Conservation (phyloP, 352 stramenopile genomes). For the Globisporangium polare region DNA sequence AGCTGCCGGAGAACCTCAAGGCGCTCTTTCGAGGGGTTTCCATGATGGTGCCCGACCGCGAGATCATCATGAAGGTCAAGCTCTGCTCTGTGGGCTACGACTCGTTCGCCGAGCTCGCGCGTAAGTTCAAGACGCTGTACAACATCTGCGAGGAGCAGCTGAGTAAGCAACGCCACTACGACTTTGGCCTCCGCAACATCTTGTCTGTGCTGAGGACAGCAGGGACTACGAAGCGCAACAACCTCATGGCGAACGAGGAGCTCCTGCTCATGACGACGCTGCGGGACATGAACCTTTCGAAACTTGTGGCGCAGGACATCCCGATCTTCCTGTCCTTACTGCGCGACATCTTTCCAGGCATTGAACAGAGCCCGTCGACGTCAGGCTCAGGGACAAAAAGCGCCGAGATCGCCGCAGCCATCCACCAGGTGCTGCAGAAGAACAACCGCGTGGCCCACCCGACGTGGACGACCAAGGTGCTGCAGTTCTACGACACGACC, state of each 20-base stretch:
- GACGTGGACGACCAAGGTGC: constrained; percentile 86
- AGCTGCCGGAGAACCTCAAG: constrained; percentile 91
- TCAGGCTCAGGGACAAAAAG: constrained; percentile 35
- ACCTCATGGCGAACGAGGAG: constrained; percentile 90
- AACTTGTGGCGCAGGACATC: constrained; percentile 90
- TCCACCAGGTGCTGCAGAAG: constrained; percentile 74
- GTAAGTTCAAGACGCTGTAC: constrained; percentile 96
- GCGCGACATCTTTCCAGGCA: constrained; percentile 81
- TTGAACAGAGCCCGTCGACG: constrained; percentile 35
- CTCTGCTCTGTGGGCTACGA: constrained; percentile 92
- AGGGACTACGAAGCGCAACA: constrained; percentile 93
- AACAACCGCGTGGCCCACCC: constrained; percentile 56
- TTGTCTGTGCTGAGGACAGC: constrained; percentile 94
- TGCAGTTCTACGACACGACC: constrained; percentile 92
- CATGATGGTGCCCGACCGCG: constrained; percentile 97
- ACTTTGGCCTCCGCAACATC: constrained; percentile 94
- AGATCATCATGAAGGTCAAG: constrained; percentile 95
- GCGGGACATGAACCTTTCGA: constrained; percentile 92
- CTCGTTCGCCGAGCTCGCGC: constrained; percentile 90
- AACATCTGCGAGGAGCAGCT: constrained; percentile 94
- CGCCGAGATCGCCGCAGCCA: constrained; percentile 57
- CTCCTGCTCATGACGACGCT: constrained; percentile 95
- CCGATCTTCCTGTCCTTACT: constrained; percentile 91
- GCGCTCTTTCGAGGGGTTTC: constrained; percentile 92
- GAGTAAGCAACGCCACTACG: constrained; percentile 92